Evolutionary conservation across 2,329 filamentous ascomycete species (phyloP), one percentile per base, ranked within the genome.

Genomic region (Diaporthe sp.): DNA sequence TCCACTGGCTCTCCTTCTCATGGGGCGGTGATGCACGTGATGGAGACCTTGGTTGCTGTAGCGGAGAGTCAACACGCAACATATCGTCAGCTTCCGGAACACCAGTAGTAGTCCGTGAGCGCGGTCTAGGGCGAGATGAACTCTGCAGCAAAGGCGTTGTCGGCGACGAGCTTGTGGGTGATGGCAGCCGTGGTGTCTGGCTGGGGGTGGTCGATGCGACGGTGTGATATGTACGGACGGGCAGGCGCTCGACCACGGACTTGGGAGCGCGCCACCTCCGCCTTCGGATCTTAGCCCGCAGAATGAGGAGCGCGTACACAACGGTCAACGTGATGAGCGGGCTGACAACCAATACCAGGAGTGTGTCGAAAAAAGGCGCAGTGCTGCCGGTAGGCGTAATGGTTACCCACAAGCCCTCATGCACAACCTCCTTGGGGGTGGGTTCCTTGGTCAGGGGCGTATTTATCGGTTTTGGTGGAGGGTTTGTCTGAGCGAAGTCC

Each of bases 241-340:
- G 97, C n/a, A 99, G 89, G 75, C 94, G 93, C 79, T 98, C 96
- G 25, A 99, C 96, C 0, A 99, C 92, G 0, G 95, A 98, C 84
- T 99, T 99, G 7, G 97, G 97, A n/a, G 97, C 97, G 80, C 97
- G 92, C 96, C 97, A 99, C 79, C 96, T 91, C 78, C 96, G 91
- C 76, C 96, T 91, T 70, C 96, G 93, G 79, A 98, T 97, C 76
- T 96, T 93, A 62, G 96, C 96, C 73, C 97, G 93, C 51, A 98
- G 87, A 55, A 98, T 90, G 7, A 98, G 89, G 15, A 98, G 89
- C 17, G 95, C 94, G 82, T 98, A 98, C 2, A 99, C 96, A 7
- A 98, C 93, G 4, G 95, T 97, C 80, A 99, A 85, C 0, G 97
- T 98, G 71, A 98, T 93, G 19, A 99, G 86, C 10, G 97, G 97